phyloP scores from a whole-genome alignment of 1,139 yeast species.

The Candida mesenterica region DNA sequence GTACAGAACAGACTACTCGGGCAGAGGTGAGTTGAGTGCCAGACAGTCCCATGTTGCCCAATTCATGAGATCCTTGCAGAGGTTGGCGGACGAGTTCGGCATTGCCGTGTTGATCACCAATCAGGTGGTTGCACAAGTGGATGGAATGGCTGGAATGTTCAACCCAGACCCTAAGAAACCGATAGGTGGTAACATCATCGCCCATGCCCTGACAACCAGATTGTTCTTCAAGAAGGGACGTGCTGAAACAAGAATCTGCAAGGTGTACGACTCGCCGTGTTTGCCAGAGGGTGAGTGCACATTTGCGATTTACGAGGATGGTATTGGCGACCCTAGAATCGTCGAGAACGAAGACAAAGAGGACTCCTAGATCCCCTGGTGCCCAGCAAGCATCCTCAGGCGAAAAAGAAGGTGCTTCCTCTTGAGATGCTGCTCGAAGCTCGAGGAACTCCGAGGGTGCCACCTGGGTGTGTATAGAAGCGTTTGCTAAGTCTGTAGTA shows the following conservation, averaged over 20 bases:
- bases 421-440: too few species aligned
- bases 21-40: slow-evolving; percentile 95
- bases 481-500: too few species aligned
- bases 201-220: slow-evolving; percentile 94
- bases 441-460: too few species aligned
- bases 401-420: too few species aligned
- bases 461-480: too few species aligned
- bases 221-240: slow-evolving; percentile 86
- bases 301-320: slow-evolving; percentile 95
- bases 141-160: slow-evolving; percentile 78
- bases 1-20: slow-evolving; percentile 92
- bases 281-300: slow-evolving; percentile 93
- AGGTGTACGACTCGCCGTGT: slow-evolving; percentile 93
- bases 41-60: slow-evolving; percentile 94
- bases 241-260: slow-evolving; percentile 90
- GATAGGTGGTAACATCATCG: slow-evolving; percentile 97
- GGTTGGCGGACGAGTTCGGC: slow-evolving; percentile 97
- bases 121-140: slow-evolving; percentile 98
- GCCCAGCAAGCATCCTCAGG: too few species aligned
- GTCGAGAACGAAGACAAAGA: slow-evolving; percentile 50
- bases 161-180: slow-evolving; percentile 99
- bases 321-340: slow-evolving; percentile 91
- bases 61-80: slow-evolving; percentile 85
- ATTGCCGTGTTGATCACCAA: slow-evolving; percentile 97
- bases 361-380: slow-evolving; percentile 2